Base-by-base conservation (phyloP, 2,329 filamentous ascomycete species). In the Aspergillus spinulosporus region DNA sequence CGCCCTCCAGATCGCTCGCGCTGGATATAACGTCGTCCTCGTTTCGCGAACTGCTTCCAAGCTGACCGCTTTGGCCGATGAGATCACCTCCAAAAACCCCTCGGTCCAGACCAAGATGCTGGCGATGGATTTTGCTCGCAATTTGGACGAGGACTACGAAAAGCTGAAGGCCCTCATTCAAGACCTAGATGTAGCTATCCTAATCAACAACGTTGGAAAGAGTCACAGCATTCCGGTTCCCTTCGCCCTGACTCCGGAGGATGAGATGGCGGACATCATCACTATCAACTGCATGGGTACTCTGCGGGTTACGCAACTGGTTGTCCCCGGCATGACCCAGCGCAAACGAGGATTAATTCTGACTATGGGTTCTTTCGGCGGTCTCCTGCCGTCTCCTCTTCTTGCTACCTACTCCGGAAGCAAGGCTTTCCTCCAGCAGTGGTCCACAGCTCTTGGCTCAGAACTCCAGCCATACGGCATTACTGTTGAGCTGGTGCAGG, bases 361-460 rank as follows among this genome's bases (percentile, higher is more conserved):
- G 54, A 99, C 93, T 57, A 97, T 99, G 92, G 94, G 93, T 46
- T 97, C 92, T 8, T 96, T 97, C 72, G 94, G 89, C 60, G 95
- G 94, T 64, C 88, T 95, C 76, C 85, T 94, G 59, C 94, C 94
- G 6, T 96, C 91, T 0, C 92, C 95, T 4, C 86, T 94, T 53
- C 84, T 99, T 44, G 94, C 94, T 9, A 97, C 94, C 2, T 99
- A 99, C 82, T 95, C 90, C 44, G 94, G 94, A 63, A 94, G 89
- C 84, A 99, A 99, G 79, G 93, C 94, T 1, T 99, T 99, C 83
- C 82, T 99, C 49, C 93, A 97, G 77, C 88, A 96, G 70, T 99
- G 94, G 94, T 96, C 89, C 64, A 88, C 86, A 4, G 87, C 94
- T 8, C 83, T 99, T 11, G 89, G 88, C 1, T 84, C 88, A 11